A percentile compares a stretch with the other conserved stretches of the same genome.
Evolutionary conservation across 129 eudicot species (phyloP).

Genomic region (Flaveria bidentis): DNA sequence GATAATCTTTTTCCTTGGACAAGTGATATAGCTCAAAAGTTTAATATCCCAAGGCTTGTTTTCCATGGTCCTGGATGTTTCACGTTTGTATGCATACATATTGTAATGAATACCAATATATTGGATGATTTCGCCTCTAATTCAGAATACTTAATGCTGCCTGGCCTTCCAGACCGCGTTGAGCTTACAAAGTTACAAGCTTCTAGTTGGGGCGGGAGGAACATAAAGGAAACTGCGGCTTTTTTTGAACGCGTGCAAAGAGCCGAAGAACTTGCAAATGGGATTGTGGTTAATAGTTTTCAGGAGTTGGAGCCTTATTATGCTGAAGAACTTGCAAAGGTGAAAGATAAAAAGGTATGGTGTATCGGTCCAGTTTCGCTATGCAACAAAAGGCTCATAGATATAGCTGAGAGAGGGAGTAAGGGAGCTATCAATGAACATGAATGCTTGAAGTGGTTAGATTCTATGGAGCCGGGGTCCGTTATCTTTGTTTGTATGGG

Average conservation of each 20-base stretch:
- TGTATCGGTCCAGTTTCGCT: constrained; percentile 54
- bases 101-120: not conserved
- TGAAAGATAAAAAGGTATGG: constrained; percentile 40
- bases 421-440: constrained; percentile 23
- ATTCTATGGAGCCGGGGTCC: constrained; percentile 28
- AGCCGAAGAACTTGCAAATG: constrained; percentile 32
- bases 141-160: constrained; percentile 39
- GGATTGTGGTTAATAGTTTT: constrained; percentile 56
- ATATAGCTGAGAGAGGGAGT: constrained; percentile 48
- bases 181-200: constrained; percentile 42
- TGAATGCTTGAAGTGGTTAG: constrained; percentile 49
- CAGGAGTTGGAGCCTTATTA: constrained; percentile 51
- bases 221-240: not conserved
- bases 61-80: constrained; percentile 61
- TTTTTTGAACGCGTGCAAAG: not conserved
- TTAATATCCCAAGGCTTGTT: constrained; percentile 43
- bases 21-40: constrained; percentile 25
- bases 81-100: constrained; percentile 33
- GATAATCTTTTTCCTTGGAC: constrained; percentile 49
- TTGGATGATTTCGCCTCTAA: constrained; percentile 33
- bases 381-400: constrained; percentile 33
- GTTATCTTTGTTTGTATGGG: constrained; percentile 58
- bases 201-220: constrained; percentile 18
- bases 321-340: constrained; percentile 34
- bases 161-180: constrained; percentile 48